Percentiles rank a stretch among this genome's conserved stretches.
Evolutionary conservation across 345 rosid species (phyloP).

Genomic region (Brassica cretica): DNA sequence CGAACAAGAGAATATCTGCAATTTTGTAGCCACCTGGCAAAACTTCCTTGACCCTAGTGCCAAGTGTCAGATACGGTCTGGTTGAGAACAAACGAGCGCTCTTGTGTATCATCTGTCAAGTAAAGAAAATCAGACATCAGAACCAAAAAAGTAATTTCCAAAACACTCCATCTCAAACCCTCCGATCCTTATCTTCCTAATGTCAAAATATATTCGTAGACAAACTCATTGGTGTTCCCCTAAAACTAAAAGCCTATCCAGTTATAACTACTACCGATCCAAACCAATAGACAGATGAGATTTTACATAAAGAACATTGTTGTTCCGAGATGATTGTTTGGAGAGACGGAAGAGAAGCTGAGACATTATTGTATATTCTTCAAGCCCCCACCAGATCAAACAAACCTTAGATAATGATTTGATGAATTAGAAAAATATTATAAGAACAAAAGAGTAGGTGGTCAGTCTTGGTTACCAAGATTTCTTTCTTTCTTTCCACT

Average conservation of each 20-base stretch:
- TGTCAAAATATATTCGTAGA: neutral
- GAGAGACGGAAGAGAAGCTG: constrained; percentile 8
- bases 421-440: neutral
- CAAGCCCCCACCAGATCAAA: neutral
- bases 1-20: constrained; percentile 6
- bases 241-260: neutral
- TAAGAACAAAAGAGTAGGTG: no score
- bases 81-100: constrained; percentile 2
- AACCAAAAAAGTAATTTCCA: neutral
- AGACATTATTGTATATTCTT: neutral
- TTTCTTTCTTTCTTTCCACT: neutral
- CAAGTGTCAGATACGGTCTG: neutral
- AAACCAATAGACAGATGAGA: neutral
- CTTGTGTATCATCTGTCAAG: neutral
- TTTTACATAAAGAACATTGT: neutral
- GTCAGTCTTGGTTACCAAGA: no score
- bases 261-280: neutral
- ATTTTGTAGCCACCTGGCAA: neutral
- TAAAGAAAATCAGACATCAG: neutral
- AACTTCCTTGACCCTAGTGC: neutral
- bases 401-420: neutral
- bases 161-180: neutral
- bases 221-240: neutral
- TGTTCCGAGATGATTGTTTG: neutral
- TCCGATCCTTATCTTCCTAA: neutral